Conservation (phyloP, 371 early-diverging fungal species). For the Funneliformis caledonium region DNA sequence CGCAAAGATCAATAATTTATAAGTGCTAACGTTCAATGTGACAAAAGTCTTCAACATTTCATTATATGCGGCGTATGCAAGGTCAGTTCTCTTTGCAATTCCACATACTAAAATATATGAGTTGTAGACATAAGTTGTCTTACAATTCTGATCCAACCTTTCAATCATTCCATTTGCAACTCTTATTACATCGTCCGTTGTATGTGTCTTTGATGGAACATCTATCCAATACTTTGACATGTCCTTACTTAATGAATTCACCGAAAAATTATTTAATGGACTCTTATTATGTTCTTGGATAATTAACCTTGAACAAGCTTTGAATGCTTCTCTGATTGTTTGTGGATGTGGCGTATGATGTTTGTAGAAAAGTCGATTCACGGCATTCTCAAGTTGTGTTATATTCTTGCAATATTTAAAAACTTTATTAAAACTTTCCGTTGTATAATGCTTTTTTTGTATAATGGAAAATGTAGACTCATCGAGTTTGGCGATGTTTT, state of each 20-base stretch:
- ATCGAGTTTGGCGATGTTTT: background rate
- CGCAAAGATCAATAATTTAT: conserved; percentile 9
- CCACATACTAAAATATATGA: conserved; percentile 10
- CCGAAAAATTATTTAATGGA: background rate
- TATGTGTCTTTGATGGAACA: background rate
- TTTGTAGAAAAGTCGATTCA: conserved; percentile 22
- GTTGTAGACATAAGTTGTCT: background rate
- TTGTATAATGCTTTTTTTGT: background rate
- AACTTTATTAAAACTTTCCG: background rate
- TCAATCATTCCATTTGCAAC: background rate
- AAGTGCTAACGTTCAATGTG: background rate
- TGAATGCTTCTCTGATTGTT: background rate
- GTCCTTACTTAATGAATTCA: background rate
- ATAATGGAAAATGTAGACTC: background rate
- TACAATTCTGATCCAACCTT: background rate
- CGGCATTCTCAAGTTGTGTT: conserved; percentile 8
- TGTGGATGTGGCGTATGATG: background rate
- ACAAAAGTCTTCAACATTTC: background rate
- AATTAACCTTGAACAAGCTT: conserved; percentile 27
- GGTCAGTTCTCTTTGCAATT: conserved; percentile 4
- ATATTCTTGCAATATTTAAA: conserved; percentile 5
- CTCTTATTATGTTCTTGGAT: background rate
- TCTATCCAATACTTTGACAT: conserved; percentile 28
- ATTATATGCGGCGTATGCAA: conserved; percentile 3
- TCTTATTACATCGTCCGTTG: conserved; percentile 5